Conservation (phyloP, 805 yeast species). For the Saturnispora mendoncae region DNA sequence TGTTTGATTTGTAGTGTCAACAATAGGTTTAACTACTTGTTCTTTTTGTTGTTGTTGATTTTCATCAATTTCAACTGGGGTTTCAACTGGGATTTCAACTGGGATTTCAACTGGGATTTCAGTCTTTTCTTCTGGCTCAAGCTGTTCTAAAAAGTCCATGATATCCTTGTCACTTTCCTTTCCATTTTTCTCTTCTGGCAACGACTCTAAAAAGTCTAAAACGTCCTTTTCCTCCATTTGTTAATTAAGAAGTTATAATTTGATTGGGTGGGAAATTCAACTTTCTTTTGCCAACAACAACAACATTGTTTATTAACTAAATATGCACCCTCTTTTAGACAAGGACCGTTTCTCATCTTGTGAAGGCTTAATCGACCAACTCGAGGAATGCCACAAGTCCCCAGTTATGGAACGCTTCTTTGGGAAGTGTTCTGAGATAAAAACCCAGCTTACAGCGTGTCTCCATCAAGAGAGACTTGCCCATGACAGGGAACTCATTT, state of each 20-base stretch:
- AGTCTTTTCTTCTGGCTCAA: conserved; percentile 28
- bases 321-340: conserved; percentile 24
- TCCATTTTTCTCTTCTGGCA: conserved; percentile 36
- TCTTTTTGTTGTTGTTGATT: neutral
- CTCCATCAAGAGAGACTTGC: conserved; percentile 66
- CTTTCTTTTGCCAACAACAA: too few relatives aligned
- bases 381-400: conserved; percentile 78
- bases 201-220: conserved; percentile 67
- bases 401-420: conserved; percentile 60
- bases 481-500: conserved; percentile 48
- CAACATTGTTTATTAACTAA: too few relatives aligned
- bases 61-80: neutral
- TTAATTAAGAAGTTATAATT: neutral
- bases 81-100: neutral
- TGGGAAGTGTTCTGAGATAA: conserved; percentile 79
- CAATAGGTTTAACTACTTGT: neutral
- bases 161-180: conserved; percentile 43
- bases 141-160: conserved; percentile 54
- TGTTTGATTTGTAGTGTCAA: neutral
- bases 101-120: conserved; percentile 1
- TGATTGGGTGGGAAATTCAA: neutral
- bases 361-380: conserved; percentile 71
- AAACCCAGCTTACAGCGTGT: conserved; percentile 71
- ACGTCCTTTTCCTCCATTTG: conserved; percentile 54
- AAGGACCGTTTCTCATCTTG: conserved; percentile 42